Conservation (phyloP, 306 rosid species). For the Pachyrhizus erosus region DNA sequence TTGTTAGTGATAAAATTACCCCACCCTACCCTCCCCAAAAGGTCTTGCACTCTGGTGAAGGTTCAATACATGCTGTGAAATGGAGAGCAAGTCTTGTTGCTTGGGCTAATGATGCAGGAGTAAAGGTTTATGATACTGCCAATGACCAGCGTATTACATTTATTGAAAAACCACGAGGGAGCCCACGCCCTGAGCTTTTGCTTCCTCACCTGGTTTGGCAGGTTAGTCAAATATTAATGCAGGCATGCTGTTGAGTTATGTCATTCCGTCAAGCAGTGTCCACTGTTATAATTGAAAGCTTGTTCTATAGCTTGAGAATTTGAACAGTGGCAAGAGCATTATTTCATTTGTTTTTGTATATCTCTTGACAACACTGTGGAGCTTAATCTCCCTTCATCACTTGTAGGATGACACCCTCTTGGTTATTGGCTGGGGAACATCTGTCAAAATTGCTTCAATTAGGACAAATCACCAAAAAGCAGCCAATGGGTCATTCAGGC, state of each 20-base stretch:
- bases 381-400: conserved; percentile 43
- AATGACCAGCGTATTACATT: conserved; percentile 92
- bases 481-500: conserved; percentile 70
- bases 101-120: conserved; percentile 98
- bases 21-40: conserved; percentile 39
- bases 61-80: conserved; percentile 95
- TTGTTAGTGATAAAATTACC: conserved; percentile 38
- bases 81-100: conserved; percentile 98
- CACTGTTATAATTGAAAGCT: conserved; percentile 37
- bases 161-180: conserved; percentile 92
- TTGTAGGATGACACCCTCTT: conserved; percentile 85
- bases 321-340: not conserved
- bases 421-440: conserved; percentile 99
- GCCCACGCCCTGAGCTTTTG: conserved; percentile 92
- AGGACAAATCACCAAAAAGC: conserved; percentile 64
- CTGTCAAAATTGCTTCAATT: conserved; percentile 86
- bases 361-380: conserved; percentile 39
- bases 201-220: conserved; percentile 98
- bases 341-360: conserved; percentile 30
- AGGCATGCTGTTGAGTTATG: conserved; percentile 35
- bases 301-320: not conserved
- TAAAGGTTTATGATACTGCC: conserved; percentile 91
- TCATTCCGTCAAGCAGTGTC: conserved; percentile 31
- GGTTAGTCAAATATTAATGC: conserved; percentile 64
- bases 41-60: conserved; percentile 99